Base-by-base conservation (phyloP, 2,329 filamentous ascomycete genomes). In the Aureobasidium subglaciale region DNA sequence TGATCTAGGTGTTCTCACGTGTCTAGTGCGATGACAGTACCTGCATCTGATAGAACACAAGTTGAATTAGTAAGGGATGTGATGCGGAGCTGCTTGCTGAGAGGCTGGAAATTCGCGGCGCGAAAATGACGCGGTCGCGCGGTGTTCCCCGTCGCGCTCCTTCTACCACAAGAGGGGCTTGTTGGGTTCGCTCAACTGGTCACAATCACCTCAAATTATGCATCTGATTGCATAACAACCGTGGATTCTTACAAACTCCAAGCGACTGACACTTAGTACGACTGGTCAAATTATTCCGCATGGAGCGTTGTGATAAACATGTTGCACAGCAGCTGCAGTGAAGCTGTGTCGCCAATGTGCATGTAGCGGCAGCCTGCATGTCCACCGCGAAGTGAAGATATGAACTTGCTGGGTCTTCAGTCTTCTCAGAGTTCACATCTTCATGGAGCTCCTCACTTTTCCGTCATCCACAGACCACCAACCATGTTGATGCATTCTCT, bases 321-420 rank as follows among this genome's bases (percentile, higher is more conserved):
- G 48, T 52, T 52, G 32, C 48, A 52, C 48, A 30, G 22, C 45
- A 37, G 37, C 35, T 29, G 5, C 15, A 40, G 34, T 15, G 34
- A 30, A 40, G 35, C 46, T 50, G 48, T 30, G 48, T 25, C 35
- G 25, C 34, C 30, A 24, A 29, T 20, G 38, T 52, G 48, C 48
- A 40, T 29, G 18, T 35, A 16, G 22, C 34, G 25, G 48, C 48
- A 15, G 25, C 37, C 25, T 52, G 48, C 25, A 52, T 49, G n/a
- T 18, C 6, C 22, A 37, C 7, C n/a, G 29, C 34, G 29, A 48
- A 34, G 6, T 16, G 20, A 35, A 32, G 3, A 9, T 18, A 48
- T 24, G 13, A 29, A 18, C 7, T 16, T 13, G 43, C 20, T 48
- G 18, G 22, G 4, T n/a, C 13, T 25, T 41, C 18, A 41, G 2